Base-by-base conservation (phyloP, 192 early-diverging fungal genomes). In the Coemansia sp. region DNA sequence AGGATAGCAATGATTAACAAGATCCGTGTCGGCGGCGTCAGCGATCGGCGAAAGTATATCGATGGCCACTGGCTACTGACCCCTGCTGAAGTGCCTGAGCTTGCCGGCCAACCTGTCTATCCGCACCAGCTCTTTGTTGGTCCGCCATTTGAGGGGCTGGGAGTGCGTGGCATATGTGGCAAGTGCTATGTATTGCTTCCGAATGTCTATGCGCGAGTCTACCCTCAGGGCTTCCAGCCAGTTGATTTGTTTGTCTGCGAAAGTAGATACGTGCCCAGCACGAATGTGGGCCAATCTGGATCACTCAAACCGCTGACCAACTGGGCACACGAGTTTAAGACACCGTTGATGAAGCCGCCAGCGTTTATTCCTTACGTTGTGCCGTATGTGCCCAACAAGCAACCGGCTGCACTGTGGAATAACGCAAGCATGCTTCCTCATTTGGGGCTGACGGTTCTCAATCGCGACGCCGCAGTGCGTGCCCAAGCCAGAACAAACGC, bases 41-140 rank as follows among this genome's bases (percentile, higher is more conserved):
- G 65, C 23, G 74, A 82, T 19, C 70, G 74, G 64, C 73, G 74
- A 55, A 82, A 82, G 71, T 76, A 62, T 34, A 73, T 82, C n/a
- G 79, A 82, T 43, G 79, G 79, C 7, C 56, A 57, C 64, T 82
- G 79, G 79, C 57, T 82, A 14, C 41, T 82, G 57, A 82, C 71
- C 41, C 79, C 79, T 19, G 67, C 73, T 4, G 79, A 82, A 45
- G 65, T 82, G 35, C 74, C 79, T n/a, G 74, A 82, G 64, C 29
- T 74, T 58, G 65, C 63, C 11, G 70, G 71, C 36, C 79, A 73
- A 69, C 58, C 64, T 1, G 70, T 82, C 9, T 82, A 82, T 22
- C 79, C 79, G 19, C 79, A 82, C 45, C 71, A 82, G 71, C 67
- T 82, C 10, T 76, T 82, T 71, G 71, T 46, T 0, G 79, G 79